Base-by-base conservation (phyloP, 2,329 filamentous ascomycete genomes). In the Aureobasidium sp. region DNA sequence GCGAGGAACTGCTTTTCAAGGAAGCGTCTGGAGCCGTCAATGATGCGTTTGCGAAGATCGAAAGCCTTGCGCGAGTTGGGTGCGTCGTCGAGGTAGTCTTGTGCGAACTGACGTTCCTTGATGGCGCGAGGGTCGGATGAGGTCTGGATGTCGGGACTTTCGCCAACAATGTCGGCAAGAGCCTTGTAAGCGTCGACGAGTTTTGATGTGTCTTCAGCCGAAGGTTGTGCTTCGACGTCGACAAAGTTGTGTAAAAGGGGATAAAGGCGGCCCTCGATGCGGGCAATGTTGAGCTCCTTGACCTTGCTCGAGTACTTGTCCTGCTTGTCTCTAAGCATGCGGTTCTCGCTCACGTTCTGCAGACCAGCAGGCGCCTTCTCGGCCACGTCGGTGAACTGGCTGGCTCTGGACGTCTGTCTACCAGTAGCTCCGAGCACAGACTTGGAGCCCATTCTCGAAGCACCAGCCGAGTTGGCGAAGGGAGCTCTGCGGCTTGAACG, bases 341-440 rank as follows among this genome's bases (percentile, higher is more conserved):
- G 85, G 71, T 94, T 86, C 66, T 92, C 89, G 22, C 84, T 80
- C n/a, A 82, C 77, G 48, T 70, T 66, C 58, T 75, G 73, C n/a
- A 74, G 71, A 41, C 77, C 79, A 58, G 76, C 69, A 36, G 78
- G 74, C 25, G 80, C 78, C 47, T 81, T 77, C 37, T 81, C 72
- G 20, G 78, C 77, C 14, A 77, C 71, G 44, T 76, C 76, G 55
- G 81, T 66, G 64, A 75, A 74, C 15, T 67, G 66, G 60, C 69
- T 73, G 39, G 66, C 64, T 36, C 71, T 68, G 5, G 66, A 64
- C n/a, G 68, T 69, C 27, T 69, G 84, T 64, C 83, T 82, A 68
- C 84, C 87, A 14, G 91, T 86, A 29, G 87, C 86, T 51, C 93
- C 93, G 72, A 97, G 94, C 60, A 97, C 88, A 11, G 93, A 96